Evolutionary conservation across 495 filamentous ascomycete species (phyloP).

Genomic region (Lophiotrema nucula): DNA sequence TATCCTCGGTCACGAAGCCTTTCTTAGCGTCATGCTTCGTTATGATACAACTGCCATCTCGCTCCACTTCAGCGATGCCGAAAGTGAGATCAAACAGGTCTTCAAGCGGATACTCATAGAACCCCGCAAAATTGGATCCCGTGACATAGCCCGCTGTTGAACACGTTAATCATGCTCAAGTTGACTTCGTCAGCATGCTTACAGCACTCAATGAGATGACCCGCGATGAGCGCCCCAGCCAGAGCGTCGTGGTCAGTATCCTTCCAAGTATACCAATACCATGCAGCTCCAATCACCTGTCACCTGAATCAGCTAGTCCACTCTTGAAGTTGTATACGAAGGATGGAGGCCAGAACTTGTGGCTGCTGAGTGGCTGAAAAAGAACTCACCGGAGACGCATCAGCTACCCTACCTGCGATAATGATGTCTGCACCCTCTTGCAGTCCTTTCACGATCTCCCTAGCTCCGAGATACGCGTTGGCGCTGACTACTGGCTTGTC

Average conservation of each 20-base stretch:
- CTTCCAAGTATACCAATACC: conserved; percentile 26
- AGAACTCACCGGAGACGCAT: conserved; percentile 29
- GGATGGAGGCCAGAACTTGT: too few relatives aligned
- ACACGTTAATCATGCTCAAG: too few relatives aligned
- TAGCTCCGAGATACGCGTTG: conserved; percentile 37
- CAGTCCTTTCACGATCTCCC: conserved; percentile 36
- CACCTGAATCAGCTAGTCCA: neutral
- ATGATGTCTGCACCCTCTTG: conserved; percentile 52
- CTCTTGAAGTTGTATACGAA: too few relatives aligned
- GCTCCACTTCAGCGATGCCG: conserved; percentile 57
- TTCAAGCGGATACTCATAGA: conserved; percentile 42
- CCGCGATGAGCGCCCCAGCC: conserved; percentile 55
- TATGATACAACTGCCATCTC: conserved; percentile 49
- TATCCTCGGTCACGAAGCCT: conserved; percentile 47
- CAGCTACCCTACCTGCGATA: conserved; percentile 26
- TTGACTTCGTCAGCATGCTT: too few relatives aligned
- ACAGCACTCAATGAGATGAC: conserved; percentile 59
- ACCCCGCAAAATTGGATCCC: conserved; percentile 60
- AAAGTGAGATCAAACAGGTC: conserved; percentile 49
- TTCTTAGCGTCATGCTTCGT: conserved; percentile 40
- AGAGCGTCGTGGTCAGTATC: conserved; percentile 46
- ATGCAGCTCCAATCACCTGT: conserved; percentile 28
- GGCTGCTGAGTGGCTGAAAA: neutral
- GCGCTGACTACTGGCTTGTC: conserved; percentile 35
- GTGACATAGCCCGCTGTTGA: conserved; percentile 53